Evolutionary conservation across 2,329 filamentous ascomycete species (phyloP).

Genomic region (Penicillium glabrum): DNA sequence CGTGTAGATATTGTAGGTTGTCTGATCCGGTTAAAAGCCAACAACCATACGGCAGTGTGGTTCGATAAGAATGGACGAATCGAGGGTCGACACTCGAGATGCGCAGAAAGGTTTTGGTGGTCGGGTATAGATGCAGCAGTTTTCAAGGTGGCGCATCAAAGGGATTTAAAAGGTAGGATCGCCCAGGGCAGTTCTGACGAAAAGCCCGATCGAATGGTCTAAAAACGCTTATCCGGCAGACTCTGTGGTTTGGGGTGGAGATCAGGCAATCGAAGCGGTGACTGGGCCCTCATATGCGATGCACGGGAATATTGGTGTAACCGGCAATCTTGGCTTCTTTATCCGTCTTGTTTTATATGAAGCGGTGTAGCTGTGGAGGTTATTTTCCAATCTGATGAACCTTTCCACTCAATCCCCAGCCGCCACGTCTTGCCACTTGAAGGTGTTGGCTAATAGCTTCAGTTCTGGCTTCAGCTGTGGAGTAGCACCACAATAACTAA

Average conservation of each 20-base stretch:
- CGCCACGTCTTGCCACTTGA: conserved; percentile 15
- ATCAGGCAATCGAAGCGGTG: conserved; percentile 17
- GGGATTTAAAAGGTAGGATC: neutral
- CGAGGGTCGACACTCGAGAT: neutral
- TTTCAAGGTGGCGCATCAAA: neutral
- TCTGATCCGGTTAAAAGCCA: conserved; percentile 9
- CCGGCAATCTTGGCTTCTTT: neutral
- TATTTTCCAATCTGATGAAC: neutral
- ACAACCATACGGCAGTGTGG: conserved; percentile 20
- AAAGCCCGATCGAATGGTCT: neutral
- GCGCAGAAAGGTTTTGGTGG: neutral
- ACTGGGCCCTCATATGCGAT: neutral
- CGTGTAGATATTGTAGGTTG: neutral
- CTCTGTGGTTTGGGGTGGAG: conserved; percentile 3
- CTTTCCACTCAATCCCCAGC: neutral
- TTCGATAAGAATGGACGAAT: neutral
- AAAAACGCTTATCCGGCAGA: conserved; percentile 9
- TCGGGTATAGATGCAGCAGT: neutral
- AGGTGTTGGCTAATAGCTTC: neutral
- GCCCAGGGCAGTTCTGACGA: neutral
- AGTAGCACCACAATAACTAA: neutral
- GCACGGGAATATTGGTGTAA: neutral
- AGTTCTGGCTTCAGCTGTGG: neutral
- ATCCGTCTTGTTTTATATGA: neutral
- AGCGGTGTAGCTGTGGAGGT: conserved; percentile 12